Base-by-base conservation (phyloP, 2,329 filamentous ascomycete genomes). In the Hyphodiscus sp. region DNA sequence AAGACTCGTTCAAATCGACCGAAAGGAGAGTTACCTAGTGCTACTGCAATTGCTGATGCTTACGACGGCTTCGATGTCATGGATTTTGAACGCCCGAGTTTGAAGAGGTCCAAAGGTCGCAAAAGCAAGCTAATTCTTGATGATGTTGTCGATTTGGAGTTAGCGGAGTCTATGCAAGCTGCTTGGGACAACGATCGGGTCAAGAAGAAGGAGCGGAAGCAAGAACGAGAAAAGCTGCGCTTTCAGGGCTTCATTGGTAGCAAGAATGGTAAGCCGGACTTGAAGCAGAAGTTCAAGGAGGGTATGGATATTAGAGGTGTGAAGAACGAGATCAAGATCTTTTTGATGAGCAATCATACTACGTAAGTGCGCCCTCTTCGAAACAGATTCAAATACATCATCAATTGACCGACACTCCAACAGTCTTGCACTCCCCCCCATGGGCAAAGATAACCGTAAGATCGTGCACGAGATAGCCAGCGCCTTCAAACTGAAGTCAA, bases 381-480 rank as follows among this genome's bases (percentile, higher is more conserved):
- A 4, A 38, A 13, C 16, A 38, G 16, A 29, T 13, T 16, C 44
- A 38, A 3, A n/a, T n/a, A n/a, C 43, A 9, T 26, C 23, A n/a
- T 20, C 23, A 45, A 30, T 49, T 54, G 49, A 61, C 23, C 29
- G 52, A 57, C 38, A 51, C 9, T 50, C 42, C n/a, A 51, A 29
- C 58, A 91, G 87, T 45, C 75, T 94, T 6, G 74, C 82, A 4
- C 75, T 97, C 20, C 89, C 92, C 2, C 89, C 92, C 0, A 95
- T 97, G 84, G 83, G 89, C 53, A 89, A 90, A 57, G 72, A 79
- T 45, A 80, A 85, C 41, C 85, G 94, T 48, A 91, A 89, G 67
- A 73, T 83, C 6, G 77, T 97, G 18, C 94, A 99, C 68, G 81
- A 89, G 55, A 70, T 96, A 41, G 90, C 89, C 13, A 81, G 81